Base-by-base conservation (phyloP, 1,139 yeast species). In the Saccharomyces pastorianus region DNA sequence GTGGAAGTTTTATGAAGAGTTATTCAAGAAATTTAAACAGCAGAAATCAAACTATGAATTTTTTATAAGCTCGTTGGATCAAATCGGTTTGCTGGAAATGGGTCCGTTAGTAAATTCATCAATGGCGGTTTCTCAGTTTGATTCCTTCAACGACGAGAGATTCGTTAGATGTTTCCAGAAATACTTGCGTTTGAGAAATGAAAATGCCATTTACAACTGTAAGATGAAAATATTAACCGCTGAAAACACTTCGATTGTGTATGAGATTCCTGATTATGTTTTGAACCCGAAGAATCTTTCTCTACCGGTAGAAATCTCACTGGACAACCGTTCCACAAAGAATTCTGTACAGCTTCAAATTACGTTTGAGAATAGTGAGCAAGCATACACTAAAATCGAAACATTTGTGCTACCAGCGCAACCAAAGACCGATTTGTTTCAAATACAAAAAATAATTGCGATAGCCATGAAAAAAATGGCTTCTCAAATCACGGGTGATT, bases 31-130 rank as follows among this genome's bases (percentile, higher is more conserved):
- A 6, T 31, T 25, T 25, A 20, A 9, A 20, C 25, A 29, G 32
- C 8, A 29, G 1, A 14, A 44, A 26, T 41, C 53, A 6, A 28
- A 38, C 2, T 55, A 50, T 29, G 52, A 52, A 7, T 27, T 59
- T 17, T 58, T 61, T 26, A 56, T 59, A 3, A 48, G 59, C 26
- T 59, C 58, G 8, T 46, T 62, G 29, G 63, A 63, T 48, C 64
- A 63, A 50, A 50, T 60, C 17, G 66, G 66, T 4, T 28, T 60
- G 1, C 51, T 55, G 41, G 65, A 63, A 53, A 56, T 61, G 63
- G 48, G 54, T 2, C 54, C 59, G 2, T 46, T 61, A n/a, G 48
- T 58, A 11, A 28, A 25, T 4, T 41, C 46, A 2, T 48, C 55
- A 4, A 17, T 32, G 25, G 41, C 48, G 2, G 52, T 58, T 6